A percentile compares a stretch with the other conserved stretches of the same genome.
phyloP scores from a whole-genome alignment of 352 stramenopile genomes.

The Elongisporangium prolatum region DNA sequence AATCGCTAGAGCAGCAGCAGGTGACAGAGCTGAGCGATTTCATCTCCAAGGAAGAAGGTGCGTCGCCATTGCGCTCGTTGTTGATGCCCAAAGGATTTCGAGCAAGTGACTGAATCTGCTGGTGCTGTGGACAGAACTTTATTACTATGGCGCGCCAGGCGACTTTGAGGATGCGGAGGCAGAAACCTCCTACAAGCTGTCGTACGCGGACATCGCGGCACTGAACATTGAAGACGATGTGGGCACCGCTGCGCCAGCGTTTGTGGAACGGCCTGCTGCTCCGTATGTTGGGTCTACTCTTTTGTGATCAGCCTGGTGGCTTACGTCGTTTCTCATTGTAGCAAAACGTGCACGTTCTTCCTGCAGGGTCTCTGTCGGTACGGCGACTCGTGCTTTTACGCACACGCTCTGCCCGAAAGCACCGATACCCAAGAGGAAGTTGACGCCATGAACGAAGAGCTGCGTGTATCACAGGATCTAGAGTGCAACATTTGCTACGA shows the following conservation, averaged over 20 bases:
- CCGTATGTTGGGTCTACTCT: not conserved
- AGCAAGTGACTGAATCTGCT: not conserved
- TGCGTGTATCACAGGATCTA: constrained; percentile 54
- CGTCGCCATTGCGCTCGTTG: not conserved
- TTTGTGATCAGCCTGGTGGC: not conserved
- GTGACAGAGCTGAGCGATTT: constrained; percentile 64
- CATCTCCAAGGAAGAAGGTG: constrained; percentile 77
- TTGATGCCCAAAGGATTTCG: not conserved
- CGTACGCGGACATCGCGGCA: constrained; percentile 46
- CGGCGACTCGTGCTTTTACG: constrained; percentile 77
- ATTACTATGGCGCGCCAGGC: constrained; percentile 73
- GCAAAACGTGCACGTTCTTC: constrained; percentile 82
- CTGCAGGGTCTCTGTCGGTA: constrained; percentile 78
- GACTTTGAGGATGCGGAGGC: constrained; percentile 41
- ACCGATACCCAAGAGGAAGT: constrained; percentile 46
- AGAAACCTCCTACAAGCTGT: constrained; percentile 26
- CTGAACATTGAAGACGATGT: constrained; percentile 43
- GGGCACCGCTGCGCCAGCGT: constrained; percentile 44
- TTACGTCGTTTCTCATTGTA: constrained; percentile 12
- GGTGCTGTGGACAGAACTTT: constrained; percentile 35
- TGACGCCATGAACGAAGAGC: constrained; percentile 51
- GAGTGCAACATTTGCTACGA: constrained; percentile 88
- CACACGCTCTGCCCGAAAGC: constrained; percentile 48
- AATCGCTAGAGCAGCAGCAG: constrained; percentile 21
- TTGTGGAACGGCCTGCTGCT: constrained; percentile 12